Evolutionary conservation across 2,329 filamentous ascomycete species (phyloP), one percentile per base, ranked within the genome.

Genomic region (Lasiodiplodia theobromae): DNA sequence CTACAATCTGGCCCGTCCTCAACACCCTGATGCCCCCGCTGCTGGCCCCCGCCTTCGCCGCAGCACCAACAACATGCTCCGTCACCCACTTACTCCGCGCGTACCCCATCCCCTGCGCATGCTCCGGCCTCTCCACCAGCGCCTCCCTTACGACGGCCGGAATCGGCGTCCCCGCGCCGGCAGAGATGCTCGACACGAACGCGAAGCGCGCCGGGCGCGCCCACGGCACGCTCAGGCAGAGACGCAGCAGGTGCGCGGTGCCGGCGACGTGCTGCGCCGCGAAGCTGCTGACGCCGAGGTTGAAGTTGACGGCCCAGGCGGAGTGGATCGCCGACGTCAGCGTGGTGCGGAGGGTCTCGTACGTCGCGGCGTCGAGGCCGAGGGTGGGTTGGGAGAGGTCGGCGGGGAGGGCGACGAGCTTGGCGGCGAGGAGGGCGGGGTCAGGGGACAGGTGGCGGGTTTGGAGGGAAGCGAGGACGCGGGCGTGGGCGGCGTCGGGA

Each of bases 261-360:
- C 83, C 84, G 2, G 73, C 75, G 23, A 88, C 81, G 69, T 80
- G 78, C 18, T 60, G 54, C 31, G 84, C 81, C 58, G 86, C 86
- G 70, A 88, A 87, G 65, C 80, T 84, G 2, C 78, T 76, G 1
- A 88, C 78, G 0, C 78, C 77, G 71, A 87, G 80, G 73, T 86
- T 87, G 78, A 88, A 88, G 73, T 88, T 87, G 34, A 88, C 86
- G 1, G 84, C 78, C 86, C 86, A 87, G 0, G 85, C 84, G 70
- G 80, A 80, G 76, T 87, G 85, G 31, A 87, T 83, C 23, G 86
- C 79, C 14, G 75, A 73, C 0, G 81, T 81, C 1, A 87, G 72
- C 1, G 60, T 72, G 0, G 57, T 67, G 4, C 56, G 66, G 7
- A 78, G 66, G 2, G 70, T 57, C 2, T 69, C 56, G 5, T 74